A percentile compares a stretch with the other conserved stretches of the same genome.
These are phyloP conservation scores for Saksenaea oblongispora DNA, from an alignment of 371 early-diverging fungal species.

Conservation along the genomic window DNA sequence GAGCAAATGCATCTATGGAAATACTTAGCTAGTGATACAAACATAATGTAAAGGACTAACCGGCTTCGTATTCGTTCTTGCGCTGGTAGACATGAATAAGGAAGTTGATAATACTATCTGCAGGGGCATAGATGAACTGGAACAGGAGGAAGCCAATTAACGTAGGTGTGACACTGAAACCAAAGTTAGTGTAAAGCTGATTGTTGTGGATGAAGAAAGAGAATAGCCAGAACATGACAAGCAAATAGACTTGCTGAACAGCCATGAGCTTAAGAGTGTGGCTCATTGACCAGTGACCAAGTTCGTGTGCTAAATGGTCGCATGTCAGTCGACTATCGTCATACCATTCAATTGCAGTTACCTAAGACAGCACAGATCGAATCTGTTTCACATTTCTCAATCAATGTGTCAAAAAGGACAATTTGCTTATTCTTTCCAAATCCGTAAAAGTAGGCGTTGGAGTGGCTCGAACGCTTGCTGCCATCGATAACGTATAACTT, in stretches of 20 bases:
- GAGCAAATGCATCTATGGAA: slow-evolving; percentile 82
- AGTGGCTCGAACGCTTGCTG: slow-evolving; percentile 91
- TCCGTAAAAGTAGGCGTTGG: slow-evolving; percentile 98
- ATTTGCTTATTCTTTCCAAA: slow-evolving; percentile 97
- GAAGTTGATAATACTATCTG: slow-evolving; percentile 78
- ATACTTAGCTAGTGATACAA: background rate
- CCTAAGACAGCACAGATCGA: slow-evolving; percentile 95
- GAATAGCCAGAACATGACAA: slow-evolving; percentile 86
- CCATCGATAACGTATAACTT: slow-evolving; percentile 97
- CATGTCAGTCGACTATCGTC: background rate
- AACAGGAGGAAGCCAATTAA: slow-evolving; percentile 90
- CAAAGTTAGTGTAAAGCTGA: slow-evolving; percentile 83
- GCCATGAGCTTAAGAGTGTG: slow-evolving; percentile 82
- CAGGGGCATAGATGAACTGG: slow-evolving; percentile 77
- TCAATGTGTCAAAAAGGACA: slow-evolving; percentile 95
- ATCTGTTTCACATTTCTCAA: slow-evolving; percentile 82
- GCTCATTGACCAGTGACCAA: slow-evolving; percentile 95
- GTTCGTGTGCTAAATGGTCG: slow-evolving; percentile 76
- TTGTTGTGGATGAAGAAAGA: slow-evolving; percentile 69
- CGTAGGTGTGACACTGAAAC: slow-evolving; percentile 76
- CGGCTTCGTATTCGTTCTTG: slow-evolving; percentile 92
- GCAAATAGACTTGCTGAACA: slow-evolving; percentile 75
- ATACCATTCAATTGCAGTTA: slow-evolving; percentile 20
- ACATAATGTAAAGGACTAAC: slow-evolving; percentile 17
- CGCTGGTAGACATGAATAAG: slow-evolving; percentile 83